phyloP scores from a whole-genome alignment of 257 asterid genomes.

The Euphrasia confusa region DNA sequence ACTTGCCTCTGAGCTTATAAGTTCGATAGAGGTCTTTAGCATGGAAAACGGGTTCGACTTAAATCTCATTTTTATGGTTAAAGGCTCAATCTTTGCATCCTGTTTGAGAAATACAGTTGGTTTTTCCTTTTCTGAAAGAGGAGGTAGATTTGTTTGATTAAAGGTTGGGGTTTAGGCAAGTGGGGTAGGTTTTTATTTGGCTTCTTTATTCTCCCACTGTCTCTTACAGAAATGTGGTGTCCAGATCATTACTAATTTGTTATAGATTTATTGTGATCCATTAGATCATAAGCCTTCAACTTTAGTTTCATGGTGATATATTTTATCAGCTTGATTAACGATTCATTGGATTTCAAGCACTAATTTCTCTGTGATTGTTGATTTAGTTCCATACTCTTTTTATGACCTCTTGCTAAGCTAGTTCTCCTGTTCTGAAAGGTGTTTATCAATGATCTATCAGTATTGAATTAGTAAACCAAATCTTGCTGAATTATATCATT shows the following conservation, averaged over 20 bases:
- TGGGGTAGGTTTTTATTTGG: neutral
- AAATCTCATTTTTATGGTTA: too few species aligned
- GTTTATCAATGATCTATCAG: neutral
- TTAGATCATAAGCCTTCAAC: neutral
- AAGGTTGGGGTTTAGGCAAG: conserved; percentile 9
- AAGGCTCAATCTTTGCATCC: neutral
- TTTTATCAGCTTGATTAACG: neutral
- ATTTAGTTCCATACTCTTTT: neutral
- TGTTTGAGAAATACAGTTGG: neutral
- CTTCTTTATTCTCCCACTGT: neutral
- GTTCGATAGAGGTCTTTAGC: neutral
- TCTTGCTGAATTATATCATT: neutral
- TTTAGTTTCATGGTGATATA: neutral
- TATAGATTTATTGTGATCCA: neutral
- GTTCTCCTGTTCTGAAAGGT: conserved; percentile 2
- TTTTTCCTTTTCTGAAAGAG: conserved; percentile 13
- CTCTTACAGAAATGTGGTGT: neutral
- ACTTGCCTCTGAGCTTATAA: conserved; percentile 6
- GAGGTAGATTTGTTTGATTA: conserved; percentile 8
- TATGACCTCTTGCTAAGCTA: neutral
- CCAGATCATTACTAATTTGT: conserved; percentile 13
- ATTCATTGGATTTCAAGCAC: neutral
- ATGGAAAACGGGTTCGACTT: neutral
- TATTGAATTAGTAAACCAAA: conserved; percentile 2
- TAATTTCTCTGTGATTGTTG: neutral